Evolutionary conservation across 495 filamentous ascomycete species (phyloP), one percentile per base, ranked within the genome.

Genomic region (Penicillium longicatenatum): DNA sequence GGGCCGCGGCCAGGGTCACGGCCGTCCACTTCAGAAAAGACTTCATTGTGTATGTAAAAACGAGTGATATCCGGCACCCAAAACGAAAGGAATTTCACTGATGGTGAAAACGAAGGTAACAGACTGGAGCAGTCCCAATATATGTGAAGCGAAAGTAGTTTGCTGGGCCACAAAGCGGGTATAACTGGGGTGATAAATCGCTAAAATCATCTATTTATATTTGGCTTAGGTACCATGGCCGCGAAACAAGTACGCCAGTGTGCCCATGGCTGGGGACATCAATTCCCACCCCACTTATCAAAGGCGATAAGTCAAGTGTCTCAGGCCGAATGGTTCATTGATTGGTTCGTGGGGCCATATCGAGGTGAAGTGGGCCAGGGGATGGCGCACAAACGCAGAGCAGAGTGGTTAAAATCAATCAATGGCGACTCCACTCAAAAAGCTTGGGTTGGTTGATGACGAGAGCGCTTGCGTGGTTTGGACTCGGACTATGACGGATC

Each of bases 391-490:
- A 54, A 31, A n/a, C 10, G 48, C 51, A 24, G 19, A 17, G 47
- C 19, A 12, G 22, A 11, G 30, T 16, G 16, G 37, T 22, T 45
- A 8, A 20, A 48, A 52, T 55, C 17, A 30, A 59, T 37, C 29
- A 44, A 44, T 19, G 16, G 39, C n/a, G 61, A 50, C n/a, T 55
- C 58, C 58, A 60, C 39, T 26, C 3, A 52, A 62, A 59, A 62
- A 62, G 58, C 58, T 62, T 64, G 49, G 58, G 50, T 59, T 61
- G 64, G 61, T 53, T 39, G 57, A 60, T 67, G 58, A 67, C 66
- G 60, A 57, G 44, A 55, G 58, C 54, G 63, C 66, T 69, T 67
- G 64, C 66, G 66, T 64, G 57, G 55, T 55, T 63, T 30, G 56
- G 4, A 20, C 51, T 49, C 35, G 35, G 24, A 55, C 58, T 51